These are phyloP conservation scores for Trypanosoma cruzi DNA, from an alignment of 208 protist species.

Conservation along the genomic window DNA sequence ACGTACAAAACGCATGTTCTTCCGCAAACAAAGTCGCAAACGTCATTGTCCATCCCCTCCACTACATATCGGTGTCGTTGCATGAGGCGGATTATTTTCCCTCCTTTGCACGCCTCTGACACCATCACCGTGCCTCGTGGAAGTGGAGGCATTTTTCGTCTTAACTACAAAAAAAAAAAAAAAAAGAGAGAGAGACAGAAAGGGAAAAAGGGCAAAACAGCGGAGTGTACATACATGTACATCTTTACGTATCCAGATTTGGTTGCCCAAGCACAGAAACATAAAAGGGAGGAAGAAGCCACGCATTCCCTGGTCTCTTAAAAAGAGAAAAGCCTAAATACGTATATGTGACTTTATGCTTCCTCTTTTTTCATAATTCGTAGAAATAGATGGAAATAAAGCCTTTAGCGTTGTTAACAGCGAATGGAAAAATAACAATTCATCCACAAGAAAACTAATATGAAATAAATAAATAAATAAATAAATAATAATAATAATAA, in stretches of 20 bases:
- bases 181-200: not conserved
- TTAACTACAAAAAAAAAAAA: constrained; percentile 6
- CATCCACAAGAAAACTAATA: constrained; percentile 1
- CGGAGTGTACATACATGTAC: too few species aligned
- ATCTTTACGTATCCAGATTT: too few species aligned
- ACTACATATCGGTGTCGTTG: constrained; percentile 25
- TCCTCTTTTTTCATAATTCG: not conserved
- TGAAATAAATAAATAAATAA: not conserved
- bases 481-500: not conserved
- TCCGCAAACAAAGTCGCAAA: constrained; percentile 24
- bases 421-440: not conserved
- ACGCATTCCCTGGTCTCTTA: too few species aligned
- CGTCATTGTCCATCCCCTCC: constrained; percentile 8
- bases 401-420: not conserved
- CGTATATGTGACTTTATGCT: not conserved
- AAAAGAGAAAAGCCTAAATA: not conserved
- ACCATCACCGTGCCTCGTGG: constrained; percentile 12
- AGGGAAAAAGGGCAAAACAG: not conserved
- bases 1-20: constrained; percentile 14
- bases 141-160: constrained; percentile 9
- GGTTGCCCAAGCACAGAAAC: too few species aligned
- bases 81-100: constrained; percentile 19
- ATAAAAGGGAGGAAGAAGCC: not conserved
- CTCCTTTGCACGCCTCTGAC: not conserved
- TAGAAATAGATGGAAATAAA: not conserved